phyloP scores from a whole-genome alignment of 768 basidiomycete species.

The Hericium erinaceus region DNA sequence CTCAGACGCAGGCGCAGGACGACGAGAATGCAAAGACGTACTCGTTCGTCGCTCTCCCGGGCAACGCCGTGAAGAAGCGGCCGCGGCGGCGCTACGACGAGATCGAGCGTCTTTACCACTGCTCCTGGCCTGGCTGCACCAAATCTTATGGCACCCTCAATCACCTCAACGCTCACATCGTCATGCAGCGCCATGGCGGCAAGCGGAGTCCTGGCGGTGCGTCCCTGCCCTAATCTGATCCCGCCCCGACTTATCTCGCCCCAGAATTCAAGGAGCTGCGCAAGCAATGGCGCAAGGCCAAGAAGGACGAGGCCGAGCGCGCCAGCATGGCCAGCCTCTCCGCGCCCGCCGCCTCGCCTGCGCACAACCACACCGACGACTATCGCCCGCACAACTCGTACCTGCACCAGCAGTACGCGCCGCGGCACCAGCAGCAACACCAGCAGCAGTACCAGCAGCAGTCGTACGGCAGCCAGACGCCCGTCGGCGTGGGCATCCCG shows the following conservation, averaged over 20 bases:
- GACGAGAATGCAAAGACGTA: constrained; percentile 52
- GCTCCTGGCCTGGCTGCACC: constrained; percentile 48
- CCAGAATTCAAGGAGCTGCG: constrained; percentile 97
- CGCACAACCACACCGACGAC: constrained; percentile 6
- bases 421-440: constrained; percentile 1
- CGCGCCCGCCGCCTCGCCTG: constrained; percentile 5
- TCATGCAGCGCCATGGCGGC: constrained; percentile 93
- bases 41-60: constrained; percentile 73
- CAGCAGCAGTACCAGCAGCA: constrained; percentile 4
- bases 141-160: constrained; percentile 94
- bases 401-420: neutral
- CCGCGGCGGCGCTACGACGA: constrained; percentile 87
- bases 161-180: constrained; percentile 95
- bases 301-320: constrained; percentile 51
- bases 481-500: neutral
- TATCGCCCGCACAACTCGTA: constrained; percentile 2
- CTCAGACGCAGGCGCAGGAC: constrained; percentile 10
- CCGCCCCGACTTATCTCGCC: constrained; percentile 8
- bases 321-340: neutral
- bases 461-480: neutral
- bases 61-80: constrained; percentile 74
- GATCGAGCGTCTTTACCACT: constrained; percentile 89
- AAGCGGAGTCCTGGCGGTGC: constrained; percentile 87
- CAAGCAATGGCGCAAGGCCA: constrained; percentile 91
- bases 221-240: constrained; percentile 20